Percentiles rank a stretch among this genome's conserved stretches.
Evolutionary conservation across 2,329 filamentous ascomycete species (phyloP).

Genomic region (Lizonia empirigonia): DNA sequence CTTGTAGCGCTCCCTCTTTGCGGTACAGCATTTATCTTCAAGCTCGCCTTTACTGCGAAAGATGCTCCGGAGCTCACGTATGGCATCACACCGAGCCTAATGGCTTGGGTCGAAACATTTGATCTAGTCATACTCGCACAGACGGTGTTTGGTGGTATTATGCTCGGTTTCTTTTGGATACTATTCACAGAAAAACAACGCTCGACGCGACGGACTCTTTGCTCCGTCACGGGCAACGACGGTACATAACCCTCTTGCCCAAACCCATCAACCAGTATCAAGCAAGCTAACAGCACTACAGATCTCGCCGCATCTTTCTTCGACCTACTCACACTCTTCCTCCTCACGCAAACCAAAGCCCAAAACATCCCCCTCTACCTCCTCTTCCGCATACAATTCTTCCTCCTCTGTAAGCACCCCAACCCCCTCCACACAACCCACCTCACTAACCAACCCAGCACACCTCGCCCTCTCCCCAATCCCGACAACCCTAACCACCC

Average conservation of each 20-base stretch:
- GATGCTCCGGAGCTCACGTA: slow-evolving; percentile 80
- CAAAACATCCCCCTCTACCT: slow-evolving; percentile 87
- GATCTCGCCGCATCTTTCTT: slow-evolving; percentile 57
- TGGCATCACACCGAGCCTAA: slow-evolving; percentile 48
- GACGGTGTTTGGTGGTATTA: slow-evolving; percentile 49
- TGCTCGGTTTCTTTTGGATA: slow-evolving; percentile 36
- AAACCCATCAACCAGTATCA: too few species aligned
- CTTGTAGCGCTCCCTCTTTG: slow-evolving; percentile 51
- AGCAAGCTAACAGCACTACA: slow-evolving; percentile 30
- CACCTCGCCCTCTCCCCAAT: slow-evolving; percentile 54
- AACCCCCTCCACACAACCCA: slow-evolving; percentile 47
- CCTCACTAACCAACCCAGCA: slow-evolving; percentile 21
- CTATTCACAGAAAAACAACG: slow-evolving; percentile 37
- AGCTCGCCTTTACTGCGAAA: slow-evolving; percentile 83
- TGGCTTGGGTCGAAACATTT: slow-evolving; percentile 55
- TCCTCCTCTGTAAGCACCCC: slow-evolving; percentile 52
- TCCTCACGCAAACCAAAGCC: slow-evolving; percentile 83
- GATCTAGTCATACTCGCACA: slow-evolving; percentile 37
- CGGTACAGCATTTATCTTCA: slow-evolving; percentile 75
- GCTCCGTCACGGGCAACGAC: slow-evolving; percentile 27
- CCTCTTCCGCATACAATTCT: slow-evolving; percentile 69
- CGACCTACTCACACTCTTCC: slow-evolving; percentile 74
- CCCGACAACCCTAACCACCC: slow-evolving; percentile 69
- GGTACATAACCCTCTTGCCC: slow-evolving; percentile 30
- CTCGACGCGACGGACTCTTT: slow-evolving; percentile 22